Base-by-base conservation (phyloP, 129 eudicot species). In the Oenanthe sinensis region DNA sequence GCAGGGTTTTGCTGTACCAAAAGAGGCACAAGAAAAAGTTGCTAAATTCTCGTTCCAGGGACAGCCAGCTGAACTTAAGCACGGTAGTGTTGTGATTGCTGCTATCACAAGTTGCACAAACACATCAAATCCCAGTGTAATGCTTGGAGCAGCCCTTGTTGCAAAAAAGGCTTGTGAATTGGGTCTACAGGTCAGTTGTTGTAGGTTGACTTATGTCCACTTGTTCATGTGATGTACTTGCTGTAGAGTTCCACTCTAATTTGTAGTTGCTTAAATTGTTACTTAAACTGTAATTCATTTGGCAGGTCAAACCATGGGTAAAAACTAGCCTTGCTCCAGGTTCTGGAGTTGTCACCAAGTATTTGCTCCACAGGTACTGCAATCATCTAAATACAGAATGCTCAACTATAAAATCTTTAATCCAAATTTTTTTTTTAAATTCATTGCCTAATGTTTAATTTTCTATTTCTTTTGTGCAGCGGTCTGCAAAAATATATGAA, bases 111-210 rank as follows among this genome's bases (percentile, higher is more conserved):
- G 99, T 49, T 95, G 99, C 85, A 95, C 99, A 75, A 95, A 95
- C 83, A 95, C 99, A 80, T 95, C 99, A 80, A 95, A 95, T 86
- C 99, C 99, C 49, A 95, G 99, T 90, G 99, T 95, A 67, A 95
- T 95, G 99, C 92, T 95, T 84, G 99, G 97, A 82, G 99, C 99
- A 63, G 99, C 85, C 84, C 93, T 95, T 80, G 99, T 95, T 79
- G 97, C 97, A 12, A 95, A 95, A 82, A 95, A 95, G 82, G 99
- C 99, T 40, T 88, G 90, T 84, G 97, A 95, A 50, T 75, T 92
- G 81, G 96, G 99, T 78, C 89, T 95, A 81, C 87, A 92, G 93
- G 98, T 95, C 74, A 86, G 93, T 88, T 63, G 47, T 58, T 49
- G 11, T 55, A 26, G 30, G 24, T 16, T 43, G 17, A n/a, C 36